These are phyloP conservation scores for Exophiala viscosa DNA, from an alignment of 2,329 filamentous ascomycete species.

Conservation along the genomic window DNA sequence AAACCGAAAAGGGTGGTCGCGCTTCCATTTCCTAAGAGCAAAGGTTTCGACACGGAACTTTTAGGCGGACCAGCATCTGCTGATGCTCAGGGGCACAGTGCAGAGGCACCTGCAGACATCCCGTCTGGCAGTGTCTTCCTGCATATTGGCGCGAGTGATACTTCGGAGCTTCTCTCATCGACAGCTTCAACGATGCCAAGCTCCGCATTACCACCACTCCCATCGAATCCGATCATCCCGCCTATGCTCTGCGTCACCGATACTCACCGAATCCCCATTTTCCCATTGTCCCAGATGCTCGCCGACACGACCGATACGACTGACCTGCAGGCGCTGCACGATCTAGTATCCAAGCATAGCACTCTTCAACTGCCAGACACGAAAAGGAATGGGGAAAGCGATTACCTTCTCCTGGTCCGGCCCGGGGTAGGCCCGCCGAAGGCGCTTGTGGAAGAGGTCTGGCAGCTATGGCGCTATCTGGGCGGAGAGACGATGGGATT, in stretches of 20 bases:
- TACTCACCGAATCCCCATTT: slow-evolving; percentile 21
- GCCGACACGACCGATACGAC: background rate
- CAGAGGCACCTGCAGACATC: slow-evolving; percentile 1
- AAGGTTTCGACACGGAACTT: background rate
- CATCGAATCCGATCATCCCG: slow-evolving; percentile 16
- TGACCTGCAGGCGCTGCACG: slow-evolving; percentile 2
- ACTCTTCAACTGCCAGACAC: background rate
- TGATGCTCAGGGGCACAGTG: too few species aligned
- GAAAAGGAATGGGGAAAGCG: background rate
- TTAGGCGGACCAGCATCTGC: too few species aligned
- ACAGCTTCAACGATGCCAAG: background rate
- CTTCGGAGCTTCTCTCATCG: background rate
- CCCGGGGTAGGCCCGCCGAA: slow-evolving; percentile 8
- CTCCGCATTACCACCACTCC: slow-evolving; percentile 2
- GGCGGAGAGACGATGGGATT: slow-evolving; percentile 15
- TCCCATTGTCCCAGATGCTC: slow-evolving; percentile 20
- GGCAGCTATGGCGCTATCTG: slow-evolving; percentile 27
- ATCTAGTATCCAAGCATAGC: background rate
- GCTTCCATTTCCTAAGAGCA: slow-evolving; percentile 4
- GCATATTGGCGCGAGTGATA: slow-evolving; percentile 8
- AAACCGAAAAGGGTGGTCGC: background rate
- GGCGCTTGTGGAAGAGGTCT: slow-evolving; percentile 21
- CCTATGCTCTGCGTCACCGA: slow-evolving; percentile 21
- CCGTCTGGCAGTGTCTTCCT: slow-evolving; percentile 18
- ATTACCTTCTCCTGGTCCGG: slow-evolving; percentile 20